Evolutionary conservation across 73 alveolate species (phyloP), one percentile per base, ranked within the genome.

Genomic region (Uronychia binucleata): DNA sequence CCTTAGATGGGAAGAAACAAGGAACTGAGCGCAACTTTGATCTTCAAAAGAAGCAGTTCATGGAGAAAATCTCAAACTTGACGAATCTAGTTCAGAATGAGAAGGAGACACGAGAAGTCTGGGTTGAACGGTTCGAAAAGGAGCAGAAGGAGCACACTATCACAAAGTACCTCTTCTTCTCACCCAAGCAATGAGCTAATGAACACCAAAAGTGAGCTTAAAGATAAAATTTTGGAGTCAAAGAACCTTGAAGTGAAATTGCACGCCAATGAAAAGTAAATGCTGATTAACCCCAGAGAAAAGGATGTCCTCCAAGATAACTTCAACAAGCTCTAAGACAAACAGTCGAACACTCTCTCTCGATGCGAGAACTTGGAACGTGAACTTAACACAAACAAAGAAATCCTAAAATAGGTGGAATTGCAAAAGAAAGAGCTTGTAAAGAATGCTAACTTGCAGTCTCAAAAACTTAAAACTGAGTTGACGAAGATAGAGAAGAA

Each of bases 121-220:
- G 94, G 91, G 67, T 83, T 1, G 80, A 35, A 13, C 79, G 80
- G 31, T 83, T 34, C 28, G 94, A 88, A 58, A 75, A 80, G 31
- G 94, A 88, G 75, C 88, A 88, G 59, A 88, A 35, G 35, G 59
- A 28, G 74, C 94, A 82, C 81, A 34, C 79, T 1, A 34, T 14
- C 31, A 58, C 94, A 31, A 82, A 57, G 25, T 19, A 31, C 28
- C 19, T 11, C 67, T 46, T 5, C 19, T 46, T 46, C 5, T 11
- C 67, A 46, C 19, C 5, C 67, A 11, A 46, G 67, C 19, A 46
- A 46, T 46, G 67, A 46, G 46, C 59, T 88, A 74, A 30, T 77
- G 31, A 30, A 74, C 11, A 34, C 83, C 19, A 35, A 82, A 33
- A 79, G 78, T 32, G 75, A 19, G 26, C 34, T 58, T 28, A 82